phyloP scores from a whole-genome alignment of 2,329 filamentous ascomycete species.

The Calonectria montana region DNA sequence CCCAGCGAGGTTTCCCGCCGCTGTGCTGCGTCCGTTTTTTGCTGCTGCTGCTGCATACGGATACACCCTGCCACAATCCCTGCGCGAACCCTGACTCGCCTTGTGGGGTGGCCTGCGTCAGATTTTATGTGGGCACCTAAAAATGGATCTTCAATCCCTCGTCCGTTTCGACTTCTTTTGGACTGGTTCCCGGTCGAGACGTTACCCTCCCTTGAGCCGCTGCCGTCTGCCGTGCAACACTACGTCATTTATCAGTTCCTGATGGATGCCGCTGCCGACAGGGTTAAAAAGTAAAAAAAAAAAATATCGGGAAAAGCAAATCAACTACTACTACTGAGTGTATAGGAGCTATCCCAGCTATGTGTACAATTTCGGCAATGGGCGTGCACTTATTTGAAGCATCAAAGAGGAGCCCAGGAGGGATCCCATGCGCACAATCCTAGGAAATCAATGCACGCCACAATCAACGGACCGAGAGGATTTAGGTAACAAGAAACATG shows the following conservation, averaged over 20 bases:
- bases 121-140: not conserved
- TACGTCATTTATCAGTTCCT: slow-evolving; percentile 3
- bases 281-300: slow-evolving; percentile 8
- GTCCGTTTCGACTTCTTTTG: slow-evolving; percentile 3
- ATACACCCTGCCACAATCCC: not conserved
- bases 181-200: not conserved
- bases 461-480: not conserved
- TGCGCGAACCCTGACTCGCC: slow-evolving; percentile 26
- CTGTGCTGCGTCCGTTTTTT: not conserved
- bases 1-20: not conserved
- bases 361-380: not conserved
- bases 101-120: slow-evolving; percentile 15
- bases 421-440: not conserved
- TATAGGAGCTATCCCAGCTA: not conserved
- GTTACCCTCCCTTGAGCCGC: not conserved
- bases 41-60: not conserved
- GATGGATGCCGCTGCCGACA: not conserved
- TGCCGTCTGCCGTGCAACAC: not conserved
- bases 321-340: slow-evolving; percentile 7
- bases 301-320: not conserved
- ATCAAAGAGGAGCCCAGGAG: not conserved
- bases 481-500: not conserved
- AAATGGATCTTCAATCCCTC: not conserved
- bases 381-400: not conserved
- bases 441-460: not conserved